phyloP scores from a whole-genome alignment of 768 basidiomycete species.

The Lepiota venenata region DNA sequence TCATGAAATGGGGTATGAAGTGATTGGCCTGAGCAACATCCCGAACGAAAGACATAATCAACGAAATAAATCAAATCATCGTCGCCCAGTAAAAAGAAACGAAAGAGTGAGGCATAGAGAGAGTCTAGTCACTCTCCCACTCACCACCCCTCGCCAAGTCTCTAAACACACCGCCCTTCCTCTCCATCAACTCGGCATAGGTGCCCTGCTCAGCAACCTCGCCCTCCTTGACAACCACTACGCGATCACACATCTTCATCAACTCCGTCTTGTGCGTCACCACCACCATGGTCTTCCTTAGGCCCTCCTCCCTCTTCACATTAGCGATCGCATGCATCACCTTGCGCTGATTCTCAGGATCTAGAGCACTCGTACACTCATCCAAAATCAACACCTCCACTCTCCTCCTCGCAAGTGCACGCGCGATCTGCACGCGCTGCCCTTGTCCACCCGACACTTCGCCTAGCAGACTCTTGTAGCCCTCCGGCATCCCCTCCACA shows the following conservation, averaged over 20 bases:
- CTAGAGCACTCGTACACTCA: constrained; percentile 93
- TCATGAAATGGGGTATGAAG: no score
- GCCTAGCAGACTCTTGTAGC: constrained; percentile 85
- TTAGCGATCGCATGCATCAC: constrained; percentile 72
- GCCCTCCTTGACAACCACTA: constrained; percentile 80
- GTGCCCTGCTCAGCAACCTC: constrained; percentile 73
- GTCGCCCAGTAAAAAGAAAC: no score
- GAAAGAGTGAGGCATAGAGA: not conserved
- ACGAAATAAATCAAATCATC: no score
- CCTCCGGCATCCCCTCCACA: constrained; percentile 71
- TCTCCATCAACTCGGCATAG: constrained; percentile 66
- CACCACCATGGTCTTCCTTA: constrained; percentile 71
- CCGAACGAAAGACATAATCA: not conserved
- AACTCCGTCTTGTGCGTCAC: constrained; percentile 90
- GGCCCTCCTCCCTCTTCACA: constrained; percentile 30
- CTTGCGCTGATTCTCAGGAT: constrained; percentile 77
- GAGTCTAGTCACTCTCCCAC: constrained; percentile 28
- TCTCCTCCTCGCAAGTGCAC: constrained; percentile 64
- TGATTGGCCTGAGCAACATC: no score
- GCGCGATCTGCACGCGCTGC: constrained; percentile 88
- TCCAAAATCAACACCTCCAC: constrained; percentile 72
- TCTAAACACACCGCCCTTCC: constrained; percentile 64
- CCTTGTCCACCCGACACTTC: constrained; percentile 96
- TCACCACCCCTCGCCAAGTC: constrained; percentile 78
- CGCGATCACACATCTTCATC: constrained; percentile 91